A percentile compares a stretch with the other conserved stretches of the same genome.
These are phyloP conservation scores for Acephala macrosclerotiorum DNA, from an alignment of 2,329 filamentous ascomycete species.

Conservation along the genomic window DNA sequence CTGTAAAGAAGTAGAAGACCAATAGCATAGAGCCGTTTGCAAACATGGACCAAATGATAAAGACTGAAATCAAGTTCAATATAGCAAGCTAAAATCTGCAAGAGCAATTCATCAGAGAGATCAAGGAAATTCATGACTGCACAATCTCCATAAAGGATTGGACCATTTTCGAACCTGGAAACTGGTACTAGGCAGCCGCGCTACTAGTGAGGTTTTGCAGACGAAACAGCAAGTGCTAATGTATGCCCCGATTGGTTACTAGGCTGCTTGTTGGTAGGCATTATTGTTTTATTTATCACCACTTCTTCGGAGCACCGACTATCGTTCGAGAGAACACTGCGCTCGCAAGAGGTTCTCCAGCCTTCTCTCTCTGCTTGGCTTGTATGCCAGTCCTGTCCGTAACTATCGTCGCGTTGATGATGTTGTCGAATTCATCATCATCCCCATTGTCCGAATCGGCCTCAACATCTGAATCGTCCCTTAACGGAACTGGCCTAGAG, in stretches of 20 bases:
- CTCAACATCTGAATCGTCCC: slow-evolving; percentile 71
- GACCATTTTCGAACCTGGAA: too few species aligned
- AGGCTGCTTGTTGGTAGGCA: not conserved
- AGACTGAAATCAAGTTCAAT: not conserved
- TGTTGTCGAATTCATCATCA: slow-evolving; percentile 87
- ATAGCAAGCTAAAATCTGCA: not conserved
- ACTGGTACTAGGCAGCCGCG: not conserved
- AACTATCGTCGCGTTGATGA: slow-evolving; percentile 89
- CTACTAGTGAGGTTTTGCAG: not conserved
- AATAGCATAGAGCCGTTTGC: not conserved
- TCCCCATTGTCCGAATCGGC: slow-evolving; percentile 73
- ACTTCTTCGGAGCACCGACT: slow-evolving; percentile 46
- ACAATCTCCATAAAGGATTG: not conserved
- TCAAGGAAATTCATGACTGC: not conserved
- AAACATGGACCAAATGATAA: not conserved
- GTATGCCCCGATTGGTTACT: too few species aligned
- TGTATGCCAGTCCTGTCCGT: slow-evolving; percentile 84
- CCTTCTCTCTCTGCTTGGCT: slow-evolving; percentile 64
- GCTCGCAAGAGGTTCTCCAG: slow-evolving; percentile 45
- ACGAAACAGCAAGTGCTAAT: not conserved
- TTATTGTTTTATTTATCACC: slow-evolving; percentile 35
- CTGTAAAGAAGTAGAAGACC: not conserved
- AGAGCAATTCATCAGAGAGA: not conserved
- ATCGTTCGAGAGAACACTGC: slow-evolving; percentile 46
- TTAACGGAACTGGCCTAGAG: slow-evolving; percentile 60